Base-by-base conservation (phyloP, 306 rosid species). In the Cucumis sativus region DNA sequence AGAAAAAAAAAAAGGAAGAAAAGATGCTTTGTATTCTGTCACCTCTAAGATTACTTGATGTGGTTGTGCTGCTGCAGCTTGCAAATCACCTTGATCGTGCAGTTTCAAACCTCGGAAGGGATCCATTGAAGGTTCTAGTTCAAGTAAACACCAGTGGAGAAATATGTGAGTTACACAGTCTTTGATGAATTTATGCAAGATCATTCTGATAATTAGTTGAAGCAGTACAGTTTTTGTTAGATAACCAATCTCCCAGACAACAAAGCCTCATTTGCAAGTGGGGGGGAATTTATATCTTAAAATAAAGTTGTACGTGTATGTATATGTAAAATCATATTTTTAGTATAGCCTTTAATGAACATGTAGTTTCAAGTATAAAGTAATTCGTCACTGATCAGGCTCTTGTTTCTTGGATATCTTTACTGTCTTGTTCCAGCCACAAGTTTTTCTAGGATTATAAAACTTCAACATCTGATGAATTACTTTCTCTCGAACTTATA, bases 71-170 rank as follows among this genome's bases (percentile, higher is more conserved):
- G 79, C 83, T 77, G 71, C 88, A 93, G 98, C 68, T 93, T 81
- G 98, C 96, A 76, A 91, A 85, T 86, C 43, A 89, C 85, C 98
- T 93, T 30, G 96, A 93, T 65, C 88, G 89, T 40, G 84, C 79
- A 79, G 90, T 93, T 83, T 88, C 97, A 58, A 87, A 82, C 78
- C 91, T 91, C 40, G 87, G 90, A 79, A 91, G 92, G 82, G 85
- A 86, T 79, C 97, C 92, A 30, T 78, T 93, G 83, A 89, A 82
- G 83, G 88, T 93, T 78, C 76, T 89, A 83, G 89, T 93, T 75
- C 98, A 93, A 88, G 96, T 93, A 73, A 93, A 93, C 84, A 93
- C 97, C 76, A 93, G 98, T 83, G 98, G 98, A 83, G 97, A 93
- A 89, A 87, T 61, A 78, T 91, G 98, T 93, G 82, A 85, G 98